phyloP scores from a whole-genome alignment of 257 asterid species.

The Solanum lycopersicoides region DNA sequence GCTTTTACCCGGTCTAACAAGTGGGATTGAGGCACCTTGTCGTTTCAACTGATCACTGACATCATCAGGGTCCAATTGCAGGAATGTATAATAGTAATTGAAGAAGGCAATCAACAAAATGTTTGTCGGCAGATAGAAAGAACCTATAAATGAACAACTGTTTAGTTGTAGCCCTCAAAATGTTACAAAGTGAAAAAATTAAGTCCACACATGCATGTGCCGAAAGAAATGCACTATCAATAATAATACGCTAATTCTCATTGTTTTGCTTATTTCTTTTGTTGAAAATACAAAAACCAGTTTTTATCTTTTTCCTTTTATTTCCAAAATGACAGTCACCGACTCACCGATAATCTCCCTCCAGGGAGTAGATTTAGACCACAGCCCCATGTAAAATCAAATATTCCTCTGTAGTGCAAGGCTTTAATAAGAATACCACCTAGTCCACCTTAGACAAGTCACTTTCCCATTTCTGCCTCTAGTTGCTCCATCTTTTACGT shows the following conservation, averaged over 20 bases:
- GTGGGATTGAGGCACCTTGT: conserved; percentile 98
- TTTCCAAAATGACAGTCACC: background rate
- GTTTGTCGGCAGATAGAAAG: conserved; percentile 80
- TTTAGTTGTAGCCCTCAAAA: background rate
- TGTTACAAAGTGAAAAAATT: background rate
- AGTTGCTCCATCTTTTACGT: background rate
- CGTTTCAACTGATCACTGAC: conserved; percentile 96
- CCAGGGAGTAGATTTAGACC: background rate
- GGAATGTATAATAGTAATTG: conserved; percentile 94
- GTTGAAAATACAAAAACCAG: background rate
- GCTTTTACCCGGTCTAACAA: conserved; percentile 93
- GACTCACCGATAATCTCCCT: background rate
- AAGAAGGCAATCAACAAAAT: conserved; percentile 87
- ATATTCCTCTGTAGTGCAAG: background rate
- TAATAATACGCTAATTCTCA: background rate
- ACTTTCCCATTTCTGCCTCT: background rate
- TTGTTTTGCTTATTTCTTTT: background rate
- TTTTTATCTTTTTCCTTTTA: background rate
- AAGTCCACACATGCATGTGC: background rate
- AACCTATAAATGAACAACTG: conserved; percentile 33
- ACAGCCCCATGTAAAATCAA: background rate
- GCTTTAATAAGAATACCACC: background rate
- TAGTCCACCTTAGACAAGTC: background rate
- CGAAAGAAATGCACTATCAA: background rate
- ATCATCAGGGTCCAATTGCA: conserved; percentile 96